phyloP scores from a whole-genome alignment of 164 flowering plant genomes.

The Piper betle region DNA sequence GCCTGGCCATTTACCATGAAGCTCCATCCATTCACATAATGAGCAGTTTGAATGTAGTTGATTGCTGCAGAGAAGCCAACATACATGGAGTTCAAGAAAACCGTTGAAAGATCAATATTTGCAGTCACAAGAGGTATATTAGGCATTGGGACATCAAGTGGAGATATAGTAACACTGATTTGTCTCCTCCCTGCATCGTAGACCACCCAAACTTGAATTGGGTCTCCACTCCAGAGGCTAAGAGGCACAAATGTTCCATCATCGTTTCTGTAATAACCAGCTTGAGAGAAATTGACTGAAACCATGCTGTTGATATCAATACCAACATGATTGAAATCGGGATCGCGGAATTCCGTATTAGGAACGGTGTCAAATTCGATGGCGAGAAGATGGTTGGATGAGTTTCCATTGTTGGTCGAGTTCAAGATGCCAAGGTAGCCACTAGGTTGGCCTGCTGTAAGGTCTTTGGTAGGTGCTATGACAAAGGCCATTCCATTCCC shows the following conservation, averaged over 20 bases:
- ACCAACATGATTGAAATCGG: constrained; percentile 63
- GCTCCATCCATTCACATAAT: constrained; percentile 27
- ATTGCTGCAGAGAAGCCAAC: constrained; percentile 76
- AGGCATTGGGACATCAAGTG: constrained; percentile 31
- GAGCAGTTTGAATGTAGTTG: constrained; percentile 24
- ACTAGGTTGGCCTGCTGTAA: constrained; percentile 23
- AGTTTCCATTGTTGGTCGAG: constrained; percentile 21
- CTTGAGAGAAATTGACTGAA: constrained; percentile 37
- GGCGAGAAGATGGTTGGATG: constrained; percentile 37
- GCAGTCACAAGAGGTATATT: constrained; percentile 17
- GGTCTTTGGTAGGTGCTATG: constrained; percentile 21
- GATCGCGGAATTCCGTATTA: constrained; percentile 43
- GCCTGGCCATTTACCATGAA: constrained; percentile 19
- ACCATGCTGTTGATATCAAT: constrained; percentile 41
- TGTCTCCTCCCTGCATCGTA: constrained; percentile 25
- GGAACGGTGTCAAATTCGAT: constrained; percentile 61
- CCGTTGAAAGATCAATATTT: constrained; percentile 34
- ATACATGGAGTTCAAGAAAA: constrained; percentile 38
- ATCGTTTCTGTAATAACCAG: constrained; percentile 4
- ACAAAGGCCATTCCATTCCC: constrained; percentile 65
- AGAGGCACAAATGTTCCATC: constrained; percentile 9
- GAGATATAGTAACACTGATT: constrained; percentile 32
- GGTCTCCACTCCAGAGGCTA: constrained; percentile 29
- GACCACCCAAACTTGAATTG: constrained; percentile 52
- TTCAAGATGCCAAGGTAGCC: constrained; percentile 55